These are phyloP conservation scores for Teratosphaeria epicoccoides DNA, from an alignment of 2,329 filamentous ascomycete species.

Conservation along the genomic window DNA sequence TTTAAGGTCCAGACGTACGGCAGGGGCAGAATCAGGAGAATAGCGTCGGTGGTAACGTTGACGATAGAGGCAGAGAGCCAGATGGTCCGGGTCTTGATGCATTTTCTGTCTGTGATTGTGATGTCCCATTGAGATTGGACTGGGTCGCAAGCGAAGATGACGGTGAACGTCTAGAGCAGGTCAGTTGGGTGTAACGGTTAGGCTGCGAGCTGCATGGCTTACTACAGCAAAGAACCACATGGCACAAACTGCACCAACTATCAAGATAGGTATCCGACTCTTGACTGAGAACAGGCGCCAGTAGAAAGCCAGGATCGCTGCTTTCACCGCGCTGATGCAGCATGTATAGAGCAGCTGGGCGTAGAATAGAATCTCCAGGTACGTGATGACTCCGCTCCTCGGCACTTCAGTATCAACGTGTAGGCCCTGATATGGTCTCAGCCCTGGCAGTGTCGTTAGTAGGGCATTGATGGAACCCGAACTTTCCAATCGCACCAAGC, in stretches of 20 bases:
- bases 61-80: conserved; percentile 3
- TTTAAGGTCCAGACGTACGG: conserved; percentile 9
- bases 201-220: background rate
- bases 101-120: conserved; percentile 3
- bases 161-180: conserved; percentile 1
- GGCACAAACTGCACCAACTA: conserved; percentile 3
- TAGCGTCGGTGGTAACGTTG: conserved; percentile 6
- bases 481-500: conserved; percentile 4
- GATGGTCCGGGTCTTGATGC: background rate
- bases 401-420: background rate
- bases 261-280: conserved; percentile 5
- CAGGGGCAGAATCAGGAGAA: conserved; percentile 7
- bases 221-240: conserved; percentile 8
- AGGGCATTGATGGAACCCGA: background rate
- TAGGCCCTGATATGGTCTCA: background rate
- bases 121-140: conserved; percentile 8
- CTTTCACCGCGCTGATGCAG: conserved; percentile 8
- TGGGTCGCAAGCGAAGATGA: conserved; percentile 8
- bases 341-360: conserved; percentile 9
- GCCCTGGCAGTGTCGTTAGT: background rate
- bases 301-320: conserved; percentile 14
- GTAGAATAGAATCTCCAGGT: conserved; percentile 6
- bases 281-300: conserved; percentile 13
- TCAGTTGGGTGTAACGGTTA: background rate
- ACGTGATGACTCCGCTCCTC: conserved; percentile 1